These are phyloP conservation scores for Aspergillus nomiae DNA, from an alignment of 2,329 filamentous ascomycete genomes.

Conservation along the genomic window DNA sequence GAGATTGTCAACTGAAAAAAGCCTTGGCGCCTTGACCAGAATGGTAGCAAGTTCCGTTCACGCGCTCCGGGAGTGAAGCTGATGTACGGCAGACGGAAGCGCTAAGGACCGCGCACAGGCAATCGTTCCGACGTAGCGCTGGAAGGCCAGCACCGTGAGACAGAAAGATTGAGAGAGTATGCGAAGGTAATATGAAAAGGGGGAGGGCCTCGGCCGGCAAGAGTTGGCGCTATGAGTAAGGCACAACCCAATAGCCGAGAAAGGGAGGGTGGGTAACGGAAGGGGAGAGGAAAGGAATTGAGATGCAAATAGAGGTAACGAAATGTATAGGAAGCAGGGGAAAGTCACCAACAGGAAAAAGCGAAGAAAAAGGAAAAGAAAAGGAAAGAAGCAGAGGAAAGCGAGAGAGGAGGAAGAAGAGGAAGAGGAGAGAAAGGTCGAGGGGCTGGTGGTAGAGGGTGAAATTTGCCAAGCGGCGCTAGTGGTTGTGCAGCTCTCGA, in stretches of 20 bases:
- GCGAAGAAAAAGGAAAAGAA: constrained; percentile 14
- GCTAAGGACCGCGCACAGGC: constrained; percentile 3
- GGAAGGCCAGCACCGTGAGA: not conserved
- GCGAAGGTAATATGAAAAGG: not conserved
- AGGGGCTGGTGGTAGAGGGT: constrained; percentile 35
- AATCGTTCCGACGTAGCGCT: constrained; percentile 5
- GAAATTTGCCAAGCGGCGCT: constrained; percentile 36
- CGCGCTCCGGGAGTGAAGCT: not conserved
- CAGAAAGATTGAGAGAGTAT: not conserved
- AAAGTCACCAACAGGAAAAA: constrained; percentile 10
- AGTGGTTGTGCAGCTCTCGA: constrained; percentile 39
- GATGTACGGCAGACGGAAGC: constrained; percentile 1
- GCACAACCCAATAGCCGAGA: constrained; percentile 8
- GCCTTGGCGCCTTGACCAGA: not conserved
- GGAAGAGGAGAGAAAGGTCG: constrained; percentile 25
- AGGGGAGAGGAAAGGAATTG: constrained; percentile 11
- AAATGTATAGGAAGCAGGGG: constrained; percentile 9
- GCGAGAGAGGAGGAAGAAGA: constrained; percentile 14
- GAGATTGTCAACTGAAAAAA: not conserved
- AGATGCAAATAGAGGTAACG: constrained; percentile 10
- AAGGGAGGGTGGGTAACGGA: constrained; percentile 8
- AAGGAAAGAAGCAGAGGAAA: constrained; percentile 14
- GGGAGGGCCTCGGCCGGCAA: not conserved
- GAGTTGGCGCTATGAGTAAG: not conserved
- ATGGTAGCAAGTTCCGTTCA: not conserved